These are phyloP conservation scores for Piper longum DNA, from an alignment of 164 flowering plant genomes.

Conservation along the genomic window DNA sequence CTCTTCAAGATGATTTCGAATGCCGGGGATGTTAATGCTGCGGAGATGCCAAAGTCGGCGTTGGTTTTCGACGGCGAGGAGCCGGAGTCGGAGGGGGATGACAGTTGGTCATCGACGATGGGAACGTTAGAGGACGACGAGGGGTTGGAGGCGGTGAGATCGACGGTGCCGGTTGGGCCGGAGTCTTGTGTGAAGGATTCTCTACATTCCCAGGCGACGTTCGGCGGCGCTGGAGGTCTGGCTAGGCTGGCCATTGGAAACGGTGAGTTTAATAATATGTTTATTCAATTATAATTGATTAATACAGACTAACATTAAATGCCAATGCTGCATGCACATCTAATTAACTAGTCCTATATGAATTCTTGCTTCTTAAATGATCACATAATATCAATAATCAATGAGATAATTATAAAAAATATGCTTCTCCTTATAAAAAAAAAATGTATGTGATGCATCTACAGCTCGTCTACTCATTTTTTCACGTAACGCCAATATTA, in stretches of 20 bases:
- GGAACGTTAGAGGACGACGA: constrained; percentile 1
- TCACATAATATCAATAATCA: too few relatives aligned
- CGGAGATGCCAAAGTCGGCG: constrained; percentile 24
- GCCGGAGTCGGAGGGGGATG: constrained; percentile 13
- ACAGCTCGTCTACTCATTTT: too few relatives aligned
- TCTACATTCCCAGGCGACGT: background rate
- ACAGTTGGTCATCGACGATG: constrained; percentile 2
- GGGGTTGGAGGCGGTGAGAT: background rate
- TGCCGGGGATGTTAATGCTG: constrained; percentile 4
- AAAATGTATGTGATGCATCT: too few relatives aligned
- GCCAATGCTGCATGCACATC: too few relatives aligned
- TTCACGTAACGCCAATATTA: too few relatives aligned
- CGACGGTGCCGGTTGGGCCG: background rate
- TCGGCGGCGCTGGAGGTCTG: background rate
- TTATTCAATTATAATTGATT: background rate
- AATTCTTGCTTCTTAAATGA: too few relatives aligned
- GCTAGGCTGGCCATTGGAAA: background rate
- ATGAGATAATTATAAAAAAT: too few relatives aligned
- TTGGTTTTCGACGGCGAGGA: constrained; percentile 16
- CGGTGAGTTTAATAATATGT: background rate
- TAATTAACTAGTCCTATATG: too few relatives aligned
- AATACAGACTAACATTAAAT: background rate
- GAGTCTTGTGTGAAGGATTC: background rate
- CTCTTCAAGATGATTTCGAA: constrained; percentile 4
- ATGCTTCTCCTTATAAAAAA: too few relatives aligned